Percentiles rank a stretch among this genome's conserved stretches.
Conservation (phyloP, 495 filamentous ascomycete genomes). For the Margaritispora aquatica region DNA sequence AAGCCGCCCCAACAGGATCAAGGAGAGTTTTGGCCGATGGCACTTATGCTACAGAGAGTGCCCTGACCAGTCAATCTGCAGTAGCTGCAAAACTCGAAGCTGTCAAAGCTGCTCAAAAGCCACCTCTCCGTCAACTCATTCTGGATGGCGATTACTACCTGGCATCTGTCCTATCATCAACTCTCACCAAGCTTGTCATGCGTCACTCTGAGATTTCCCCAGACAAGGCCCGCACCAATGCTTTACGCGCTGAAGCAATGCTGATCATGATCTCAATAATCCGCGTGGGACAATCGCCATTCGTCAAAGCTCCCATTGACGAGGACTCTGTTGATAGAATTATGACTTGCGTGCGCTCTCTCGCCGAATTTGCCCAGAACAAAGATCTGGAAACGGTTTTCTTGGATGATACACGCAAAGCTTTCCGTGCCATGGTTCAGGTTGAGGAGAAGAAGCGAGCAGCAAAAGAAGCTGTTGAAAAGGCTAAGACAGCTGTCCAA, state of each 20-base stretch:
- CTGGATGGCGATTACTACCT: slow-evolving; percentile 97
- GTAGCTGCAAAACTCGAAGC: slow-evolving; percentile 89
- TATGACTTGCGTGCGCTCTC: slow-evolving; percentile 90
- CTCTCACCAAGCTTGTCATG: slow-evolving; percentile 97
- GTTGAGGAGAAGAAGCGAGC: slow-evolving; percentile 95
- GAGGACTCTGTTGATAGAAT: slow-evolving; percentile 97
- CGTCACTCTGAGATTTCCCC: slow-evolving; percentile 91
- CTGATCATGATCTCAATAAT: slow-evolving; percentile 97
- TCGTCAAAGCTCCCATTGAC: slow-evolving; percentile 95
- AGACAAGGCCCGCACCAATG: slow-evolving; percentile 83
- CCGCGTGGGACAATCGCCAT: slow-evolving; percentile 94
- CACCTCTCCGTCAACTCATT: slow-evolving; percentile 89
- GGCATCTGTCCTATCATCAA: slow-evolving; percentile 88
- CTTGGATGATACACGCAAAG: slow-evolving; percentile 91
- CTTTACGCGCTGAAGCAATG: slow-evolving; percentile 95
- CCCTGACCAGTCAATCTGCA: slow-evolving; percentile 85
- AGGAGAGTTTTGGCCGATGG: slow-evolving; percentile 92
- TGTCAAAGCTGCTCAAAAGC: slow-evolving; percentile 95
- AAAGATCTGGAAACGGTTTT: slow-evolving; percentile 90
- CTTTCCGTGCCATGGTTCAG: slow-evolving; percentile 97
- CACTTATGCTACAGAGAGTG: slow-evolving; percentile 95
- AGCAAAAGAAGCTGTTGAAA: slow-evolving; percentile 84
- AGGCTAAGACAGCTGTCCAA: slow-evolving; percentile 89
- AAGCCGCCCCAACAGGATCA: slow-evolving; percentile 69
- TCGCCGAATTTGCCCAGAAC: slow-evolving; percentile 84